phyloP scores from a whole-genome alignment of 345 rosid species.

The Carallia brachiata region DNA sequence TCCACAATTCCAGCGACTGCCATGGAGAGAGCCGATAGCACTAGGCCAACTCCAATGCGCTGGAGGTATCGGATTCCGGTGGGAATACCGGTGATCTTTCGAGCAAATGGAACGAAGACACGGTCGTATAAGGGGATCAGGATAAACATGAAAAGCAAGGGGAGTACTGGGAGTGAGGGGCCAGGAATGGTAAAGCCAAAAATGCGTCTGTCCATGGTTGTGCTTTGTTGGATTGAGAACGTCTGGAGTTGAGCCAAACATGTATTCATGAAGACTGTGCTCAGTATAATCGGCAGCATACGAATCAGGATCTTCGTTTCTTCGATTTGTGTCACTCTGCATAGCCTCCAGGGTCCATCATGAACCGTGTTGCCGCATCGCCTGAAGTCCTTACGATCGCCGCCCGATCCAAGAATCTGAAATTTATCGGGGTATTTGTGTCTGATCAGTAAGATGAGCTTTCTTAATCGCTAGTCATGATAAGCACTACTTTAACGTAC shows the following conservation, averaged over 20 bases:
- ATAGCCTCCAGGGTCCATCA: conserved; percentile 45
- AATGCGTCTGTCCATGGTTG: conserved; percentile 48
- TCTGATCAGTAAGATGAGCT: not conserved
- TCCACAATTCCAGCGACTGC: conserved; percentile 56
- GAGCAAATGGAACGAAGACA: conserved; percentile 48
- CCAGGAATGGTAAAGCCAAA: conserved; percentile 47
- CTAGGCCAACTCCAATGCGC: conserved; percentile 49
- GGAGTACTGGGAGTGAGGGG: conserved; percentile 55
- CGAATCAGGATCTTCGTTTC: conserved; percentile 58
- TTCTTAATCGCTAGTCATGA: not conserved
- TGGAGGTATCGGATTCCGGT: conserved; percentile 57
- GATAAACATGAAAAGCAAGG: conserved; percentile 46
- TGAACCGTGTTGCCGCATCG: conserved; percentile 19
- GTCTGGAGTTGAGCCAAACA: conserved; percentile 72
- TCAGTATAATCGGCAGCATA: conserved; percentile 52
- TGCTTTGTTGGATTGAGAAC: conserved; percentile 57
- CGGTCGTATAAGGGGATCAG: conserved; percentile 52
- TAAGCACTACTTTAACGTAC: conserved; percentile 14
- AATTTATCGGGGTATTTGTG: not conserved
- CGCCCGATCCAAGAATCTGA: conserved; percentile 54
- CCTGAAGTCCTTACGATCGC: conserved; percentile 25
- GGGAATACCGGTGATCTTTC: conserved; percentile 50
- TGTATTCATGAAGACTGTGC: conserved; percentile 68
- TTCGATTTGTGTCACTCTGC: conserved; percentile 64
- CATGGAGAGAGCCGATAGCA: conserved; percentile 56